phyloP scores from a whole-genome alignment of 108 stramenopile species.

The Skeletonema tropicum region DNA sequence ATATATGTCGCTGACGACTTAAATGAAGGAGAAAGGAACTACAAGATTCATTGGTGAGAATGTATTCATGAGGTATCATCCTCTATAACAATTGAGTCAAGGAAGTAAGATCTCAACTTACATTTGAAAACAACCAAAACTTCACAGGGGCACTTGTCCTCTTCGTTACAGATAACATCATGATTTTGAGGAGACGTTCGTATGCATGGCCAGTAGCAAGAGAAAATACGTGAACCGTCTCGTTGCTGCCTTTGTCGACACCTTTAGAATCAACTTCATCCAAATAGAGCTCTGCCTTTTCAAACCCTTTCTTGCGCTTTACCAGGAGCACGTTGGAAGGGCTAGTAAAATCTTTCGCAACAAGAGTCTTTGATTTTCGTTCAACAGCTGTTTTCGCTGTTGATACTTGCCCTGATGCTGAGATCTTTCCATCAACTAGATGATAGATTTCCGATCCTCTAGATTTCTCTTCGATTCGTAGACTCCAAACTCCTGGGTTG shows the following conservation, averaged over 20 bases:
- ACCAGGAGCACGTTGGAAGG: slow-evolving; percentile 59
- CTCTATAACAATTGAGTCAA: neutral
- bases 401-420: slow-evolving; percentile 20
- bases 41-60: neutral
- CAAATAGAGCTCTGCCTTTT: slow-evolving; percentile 67
- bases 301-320: slow-evolving; percentile 62
- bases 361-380: slow-evolving; percentile 55
- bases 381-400: slow-evolving; percentile 21
- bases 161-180: slow-evolving; percentile 98
- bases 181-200: slow-evolving; percentile 96
- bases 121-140: slow-evolving; percentile 99
- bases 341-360: slow-evolving; percentile 75
- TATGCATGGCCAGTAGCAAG: slow-evolving; percentile 98
- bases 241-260: slow-evolving; percentile 44
- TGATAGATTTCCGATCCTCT: slow-evolving; percentile 90
- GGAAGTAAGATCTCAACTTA: slow-evolving; percentile 37
- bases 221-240: slow-evolving; percentile 96
- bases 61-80: neutral
- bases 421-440: slow-evolving; percentile 67
- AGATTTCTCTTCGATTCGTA: slow-evolving; percentile 75
- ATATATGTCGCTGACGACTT: slow-evolving; percentile 85
- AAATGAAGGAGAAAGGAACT: slow-evolving; percentile 92
- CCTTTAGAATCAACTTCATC: slow-evolving; percentile 41
- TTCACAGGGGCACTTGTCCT: slow-evolving; percentile 93
- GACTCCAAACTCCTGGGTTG: slow-evolving; percentile 90